These are phyloP conservation scores for Arthrobotrys entomopaga DNA, from an alignment of 2,329 filamentous ascomycete species.

Conservation along the genomic window DNA sequence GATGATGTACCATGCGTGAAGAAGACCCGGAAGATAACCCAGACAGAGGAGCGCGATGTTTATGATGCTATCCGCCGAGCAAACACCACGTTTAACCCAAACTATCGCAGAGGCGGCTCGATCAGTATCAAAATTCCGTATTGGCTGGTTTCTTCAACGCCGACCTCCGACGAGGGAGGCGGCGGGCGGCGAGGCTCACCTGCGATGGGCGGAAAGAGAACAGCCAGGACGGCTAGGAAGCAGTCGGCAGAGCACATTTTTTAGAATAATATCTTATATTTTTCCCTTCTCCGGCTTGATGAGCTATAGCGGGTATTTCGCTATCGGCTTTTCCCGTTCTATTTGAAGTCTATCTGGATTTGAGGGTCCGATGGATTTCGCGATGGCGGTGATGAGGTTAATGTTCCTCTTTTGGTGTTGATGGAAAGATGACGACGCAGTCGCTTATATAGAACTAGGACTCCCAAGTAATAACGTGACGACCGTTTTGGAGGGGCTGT, in stretches of 20 bases:
- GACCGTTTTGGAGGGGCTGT: constrained; percentile 7
- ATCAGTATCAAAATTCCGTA: too few relatives aligned
- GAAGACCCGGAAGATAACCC: constrained; percentile 83
- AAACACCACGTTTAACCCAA: constrained; percentile 96
- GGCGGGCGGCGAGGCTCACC: constrained; percentile 65
- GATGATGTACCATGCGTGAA: constrained; percentile 99
- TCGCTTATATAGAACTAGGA: constrained; percentile 29
- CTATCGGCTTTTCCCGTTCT: too few relatives aligned
- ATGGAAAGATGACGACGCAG: too few relatives aligned
- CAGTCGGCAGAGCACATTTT: constrained; percentile 52
- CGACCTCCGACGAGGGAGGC: too few relatives aligned
- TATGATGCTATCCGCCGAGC: constrained; percentile 89
- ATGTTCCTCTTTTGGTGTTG: too few relatives aligned
- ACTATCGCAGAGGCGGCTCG: constrained; percentile 67
- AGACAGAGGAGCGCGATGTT: constrained; percentile 89
- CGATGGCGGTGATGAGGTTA: too few relatives aligned
- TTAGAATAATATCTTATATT: too few relatives aligned
- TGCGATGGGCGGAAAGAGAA: constrained; percentile 73
- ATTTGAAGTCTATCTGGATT: too few relatives aligned
- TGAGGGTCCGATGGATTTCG: too few relatives aligned
- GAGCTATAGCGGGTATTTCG: too few relatives aligned
- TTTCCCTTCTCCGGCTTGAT: too few relatives aligned
- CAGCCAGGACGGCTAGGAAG: constrained; percentile 71
- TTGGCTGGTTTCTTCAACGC: too few relatives aligned
- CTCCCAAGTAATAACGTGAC: not conserved